Conservation (phyloP, 306 rosid genomes). For the Morella rubra region DNA sequence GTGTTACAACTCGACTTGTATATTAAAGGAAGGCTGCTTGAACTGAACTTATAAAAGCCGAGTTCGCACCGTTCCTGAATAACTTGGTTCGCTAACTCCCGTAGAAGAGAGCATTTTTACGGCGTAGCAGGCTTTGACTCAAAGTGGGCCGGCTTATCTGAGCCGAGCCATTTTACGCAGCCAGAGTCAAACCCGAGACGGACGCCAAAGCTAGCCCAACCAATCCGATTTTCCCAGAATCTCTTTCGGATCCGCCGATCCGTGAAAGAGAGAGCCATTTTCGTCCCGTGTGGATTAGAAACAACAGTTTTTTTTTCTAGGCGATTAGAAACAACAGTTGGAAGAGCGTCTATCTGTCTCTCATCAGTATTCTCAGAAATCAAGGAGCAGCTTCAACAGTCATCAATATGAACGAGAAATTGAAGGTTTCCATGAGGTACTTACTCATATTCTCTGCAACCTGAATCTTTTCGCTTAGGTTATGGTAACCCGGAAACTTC, state of each 20-base stretch:
- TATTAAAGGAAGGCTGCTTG: too few species aligned
- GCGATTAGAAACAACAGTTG: background rate
- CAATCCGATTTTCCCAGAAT: background rate
- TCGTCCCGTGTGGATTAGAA: background rate
- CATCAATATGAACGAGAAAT: background rate
- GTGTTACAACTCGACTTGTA: too few species aligned
- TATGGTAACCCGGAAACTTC: background rate
- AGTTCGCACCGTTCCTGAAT: too few species aligned
- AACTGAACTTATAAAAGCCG: too few species aligned
- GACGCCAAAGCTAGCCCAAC: conserved; percentile 1
- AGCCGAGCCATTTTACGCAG: conserved; percentile 13
- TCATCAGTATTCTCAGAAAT: background rate
- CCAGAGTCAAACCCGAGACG: conserved; percentile 7
- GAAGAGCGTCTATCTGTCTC: background rate
- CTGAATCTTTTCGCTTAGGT: background rate
- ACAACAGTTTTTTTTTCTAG: too few species aligned
- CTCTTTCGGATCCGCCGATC: conserved; percentile 4
- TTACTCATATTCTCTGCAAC: background rate
- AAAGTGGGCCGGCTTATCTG: background rate
- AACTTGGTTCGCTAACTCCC: too few species aligned
- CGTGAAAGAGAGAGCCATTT: background rate
- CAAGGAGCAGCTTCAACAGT: too few species aligned
- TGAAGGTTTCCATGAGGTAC: background rate
- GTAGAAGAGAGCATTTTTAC: too few species aligned
- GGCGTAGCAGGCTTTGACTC: too few species aligned